phyloP scores from a whole-genome alignment of 768 basidiomycete species.

The Gyrodon lividus region DNA sequence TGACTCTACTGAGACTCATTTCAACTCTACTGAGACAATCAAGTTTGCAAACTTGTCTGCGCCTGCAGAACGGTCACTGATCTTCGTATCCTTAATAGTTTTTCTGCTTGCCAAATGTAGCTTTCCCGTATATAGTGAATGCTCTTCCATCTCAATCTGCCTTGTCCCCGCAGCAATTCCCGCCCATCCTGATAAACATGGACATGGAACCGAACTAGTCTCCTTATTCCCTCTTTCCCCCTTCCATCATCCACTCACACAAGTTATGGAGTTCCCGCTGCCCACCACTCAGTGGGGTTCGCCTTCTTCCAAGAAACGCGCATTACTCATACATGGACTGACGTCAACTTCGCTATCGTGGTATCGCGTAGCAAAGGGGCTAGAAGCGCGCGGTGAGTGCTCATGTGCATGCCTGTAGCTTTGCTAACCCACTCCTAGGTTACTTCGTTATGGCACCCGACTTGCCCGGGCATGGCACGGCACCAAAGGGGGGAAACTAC shows the following conservation, averaged over 20 bases:
- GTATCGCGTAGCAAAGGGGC: constrained; percentile 3
- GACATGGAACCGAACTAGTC: not conserved
- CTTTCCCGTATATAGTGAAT: too few relatives aligned
- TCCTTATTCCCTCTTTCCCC: not conserved
- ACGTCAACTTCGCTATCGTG: constrained; percentile 4
- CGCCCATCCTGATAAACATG: too few relatives aligned
- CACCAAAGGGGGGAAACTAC: not conserved
- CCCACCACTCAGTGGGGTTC: constrained; percentile 8
- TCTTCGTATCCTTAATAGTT: too few relatives aligned
- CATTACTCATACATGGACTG: constrained; percentile 9
- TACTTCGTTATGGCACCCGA: constrained; percentile 7
- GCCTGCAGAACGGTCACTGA: too few relatives aligned
- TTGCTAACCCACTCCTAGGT: not conserved
- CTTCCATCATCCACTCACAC: not conserved
- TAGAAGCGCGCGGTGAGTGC: constrained; percentile 5
- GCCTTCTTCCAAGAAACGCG: not conserved
- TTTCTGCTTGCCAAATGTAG: too few relatives aligned
- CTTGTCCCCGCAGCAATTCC: too few relatives aligned
- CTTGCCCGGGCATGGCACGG: constrained; percentile 4
- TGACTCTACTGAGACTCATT: too few relatives aligned
- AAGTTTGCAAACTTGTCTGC: too few relatives aligned
- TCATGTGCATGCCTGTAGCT: not conserved
- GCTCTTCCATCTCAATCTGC: too few relatives aligned
- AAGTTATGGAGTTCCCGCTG: not conserved
- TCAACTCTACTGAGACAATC: too few relatives aligned